These are phyloP conservation scores for Rhynchosporium agropyri DNA, from an alignment of 2,329 filamentous ascomycete genomes.

Conservation along the genomic window DNA sequence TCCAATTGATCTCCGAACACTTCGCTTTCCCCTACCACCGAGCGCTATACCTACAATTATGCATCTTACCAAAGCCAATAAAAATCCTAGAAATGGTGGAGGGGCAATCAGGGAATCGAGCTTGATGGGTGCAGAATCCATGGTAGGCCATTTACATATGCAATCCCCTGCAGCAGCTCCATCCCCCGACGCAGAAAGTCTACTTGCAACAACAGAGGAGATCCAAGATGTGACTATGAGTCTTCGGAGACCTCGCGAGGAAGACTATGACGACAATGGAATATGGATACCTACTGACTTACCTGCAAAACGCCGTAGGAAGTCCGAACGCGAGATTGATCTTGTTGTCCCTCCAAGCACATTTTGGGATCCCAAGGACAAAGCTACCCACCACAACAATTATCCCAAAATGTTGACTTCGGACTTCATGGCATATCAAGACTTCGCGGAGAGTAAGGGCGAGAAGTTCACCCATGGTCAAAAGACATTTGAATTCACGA, in stretches of 20 bases:
- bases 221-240: slow-evolving; percentile 30
- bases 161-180: slow-evolving; percentile 37
- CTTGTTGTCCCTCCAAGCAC: slow-evolving; percentile 56
- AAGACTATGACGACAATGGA: slow-evolving; percentile 32
- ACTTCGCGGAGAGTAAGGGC: slow-evolving; percentile 52
- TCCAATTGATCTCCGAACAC: slow-evolving; percentile 7
- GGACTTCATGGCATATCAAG: slow-evolving; percentile 57
- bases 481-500: slow-evolving; percentile 47
- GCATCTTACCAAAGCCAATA: slow-evolving; percentile 24
- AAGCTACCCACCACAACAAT: slow-evolving; percentile 59
- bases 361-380: slow-evolving; percentile 60
- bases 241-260: slow-evolving; percentile 40
- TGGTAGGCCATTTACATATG: slow-evolving; percentile 42
- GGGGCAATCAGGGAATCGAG: slow-evolving; percentile 35
- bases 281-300: slow-evolving; percentile 36
- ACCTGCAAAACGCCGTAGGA: slow-evolving; percentile 51
- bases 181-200: slow-evolving; percentile 29
- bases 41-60: slow-evolving; percentile 25
- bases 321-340: slow-evolving; percentile 61
- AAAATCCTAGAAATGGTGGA: slow-evolving; percentile 14
- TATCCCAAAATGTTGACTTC: slow-evolving; percentile 67
- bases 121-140: slow-evolving; percentile 41
- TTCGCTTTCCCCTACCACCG: slow-evolving; percentile 3
- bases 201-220: slow-evolving; percentile 19
- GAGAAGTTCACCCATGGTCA: slow-evolving; percentile 58